Percentiles rank a stretch among this genome's conserved stretches.
These are phyloP conservation scores for Podaxis sp. DNA, from an alignment of 768 basidiomycete genomes.

Conservation along the genomic window DNA sequence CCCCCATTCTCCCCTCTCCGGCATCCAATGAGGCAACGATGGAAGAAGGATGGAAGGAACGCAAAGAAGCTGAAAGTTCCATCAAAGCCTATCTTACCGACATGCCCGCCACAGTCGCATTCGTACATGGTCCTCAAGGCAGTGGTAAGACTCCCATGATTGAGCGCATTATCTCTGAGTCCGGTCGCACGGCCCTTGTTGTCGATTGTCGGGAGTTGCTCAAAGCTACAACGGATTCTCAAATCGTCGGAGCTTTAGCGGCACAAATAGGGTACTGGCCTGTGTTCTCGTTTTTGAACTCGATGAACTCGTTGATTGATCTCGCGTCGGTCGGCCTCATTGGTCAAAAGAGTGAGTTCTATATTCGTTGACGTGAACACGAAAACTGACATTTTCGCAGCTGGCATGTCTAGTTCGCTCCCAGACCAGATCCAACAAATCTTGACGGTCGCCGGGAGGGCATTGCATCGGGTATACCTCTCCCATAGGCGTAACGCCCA, in stretches of 20 bases:
- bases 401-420: slow-evolving; percentile 79
- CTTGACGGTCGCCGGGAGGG: slow-evolving; percentile 72
- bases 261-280: slow-evolving; percentile 88
- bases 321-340: slow-evolving; percentile 93
- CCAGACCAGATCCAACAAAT: slow-evolving; percentile 84
- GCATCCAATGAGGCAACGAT: slow-evolving; percentile 20
- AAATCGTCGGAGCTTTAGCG: slow-evolving; percentile 69
- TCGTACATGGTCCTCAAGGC: slow-evolving; percentile 82
- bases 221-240: slow-evolving; percentile 66
- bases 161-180: slow-evolving; percentile 48
- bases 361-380: not conserved
- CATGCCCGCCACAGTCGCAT: slow-evolving; percentile 71
- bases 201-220: slow-evolving; percentile 83
- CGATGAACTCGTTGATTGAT: slow-evolving; percentile 81
- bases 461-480: slow-evolving; percentile 63
- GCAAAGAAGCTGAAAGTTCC: slow-evolving; percentile 70
- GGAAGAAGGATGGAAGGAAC: slow-evolving; percentile 78
- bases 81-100: slow-evolving; percentile 76
- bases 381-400: slow-evolving; percentile 36
- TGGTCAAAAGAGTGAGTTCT: slow-evolving; percentile 78
- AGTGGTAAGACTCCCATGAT: slow-evolving; percentile 75
- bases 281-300: slow-evolving; percentile 82
- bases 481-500: slow-evolving; percentile 44
- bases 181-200: slow-evolving; percentile 59
- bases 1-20: slow-evolving; percentile 23